These are phyloP conservation scores for Backusella mclennaniae DNA, from an alignment of 192 early-diverging fungal species.

Conservation along the genomic window DNA sequence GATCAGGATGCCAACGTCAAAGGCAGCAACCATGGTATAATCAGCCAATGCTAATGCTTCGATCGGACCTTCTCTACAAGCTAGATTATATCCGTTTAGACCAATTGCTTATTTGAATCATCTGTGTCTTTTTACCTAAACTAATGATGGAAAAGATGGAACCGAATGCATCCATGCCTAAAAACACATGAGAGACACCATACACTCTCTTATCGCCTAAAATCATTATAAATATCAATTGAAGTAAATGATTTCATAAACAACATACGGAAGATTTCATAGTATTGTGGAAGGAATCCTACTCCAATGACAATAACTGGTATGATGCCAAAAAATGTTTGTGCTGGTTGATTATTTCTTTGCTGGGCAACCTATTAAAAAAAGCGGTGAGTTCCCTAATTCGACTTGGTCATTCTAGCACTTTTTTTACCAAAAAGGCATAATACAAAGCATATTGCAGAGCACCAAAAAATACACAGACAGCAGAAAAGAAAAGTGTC, in stretches of 20 bases:
- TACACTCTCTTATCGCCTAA: slow-evolving; percentile 33
- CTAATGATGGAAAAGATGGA: slow-evolving; percentile 43
- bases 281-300: slow-evolving; percentile 48
- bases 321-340: slow-evolving; percentile 41
- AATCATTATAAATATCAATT: neutral
- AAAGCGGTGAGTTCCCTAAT: neutral
- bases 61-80: slow-evolving; percentile 14
- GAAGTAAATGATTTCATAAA: neutral
- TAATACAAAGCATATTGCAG: slow-evolving; percentile 20
- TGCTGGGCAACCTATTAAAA: slow-evolving; percentile 24
- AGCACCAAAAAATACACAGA: slow-evolving; percentile 13
- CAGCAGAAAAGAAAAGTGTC: neutral
- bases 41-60: slow-evolving; percentile 23
- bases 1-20: slow-evolving; percentile 21
- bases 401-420: neutral
- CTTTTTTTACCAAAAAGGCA: slow-evolving; percentile 16
- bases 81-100: neutral
- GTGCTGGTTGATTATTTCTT: slow-evolving; percentile 29
- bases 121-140: slow-evolving; percentile 31
- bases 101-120: neutral
- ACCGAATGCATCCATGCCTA: slow-evolving; percentile 41
- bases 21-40: slow-evolving; percentile 23
- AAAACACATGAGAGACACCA: slow-evolving; percentile 42
- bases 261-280: slow-evolving; percentile 33
- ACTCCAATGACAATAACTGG: slow-evolving; percentile 38